Base-by-base conservation (phyloP, 148 eudicot genomes). In the Dysphania ambrosioides region DNA sequence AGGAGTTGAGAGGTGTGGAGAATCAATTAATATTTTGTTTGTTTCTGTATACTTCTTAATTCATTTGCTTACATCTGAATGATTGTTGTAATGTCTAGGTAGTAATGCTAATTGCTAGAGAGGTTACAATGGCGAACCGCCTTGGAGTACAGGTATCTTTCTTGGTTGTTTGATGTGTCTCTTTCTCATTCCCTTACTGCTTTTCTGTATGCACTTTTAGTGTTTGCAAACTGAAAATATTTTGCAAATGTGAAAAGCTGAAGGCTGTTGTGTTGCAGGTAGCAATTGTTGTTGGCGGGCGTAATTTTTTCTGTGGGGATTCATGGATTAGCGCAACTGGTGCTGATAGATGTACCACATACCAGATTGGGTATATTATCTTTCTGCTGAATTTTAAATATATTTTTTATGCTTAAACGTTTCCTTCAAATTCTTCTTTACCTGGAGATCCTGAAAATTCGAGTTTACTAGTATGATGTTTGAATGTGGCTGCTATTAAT, bases 261-360 rank as follows among this genome's bases (percentile, higher is more conserved):
- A 53, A 55, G 55, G 72, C 18, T 79, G 24, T 75, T 71, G 59
- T 76, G 53, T 75, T 72, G 51, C 77, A 96, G 99, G 97, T 92
- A 73, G 97, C 97, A 27, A 85, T 96, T 79, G 97, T 90, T 80
- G 84, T 96, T 83, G 99, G 99, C 66, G 99, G 97, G 31, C 92
- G 97, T 38, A 92, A 96, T 80, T 92, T 96, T 80, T 92, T 92
- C 82, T 96, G 97, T 79, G 97, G 97, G 77, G 90, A 96, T 74
- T 84, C 94, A 15, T 96, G 97, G 99, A 86, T 88, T 32, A 83
- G 83, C 66, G 77, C 91, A 60, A 92, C 99, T 77, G 99, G 97
- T 71, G 87, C 87, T 47, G 97, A 96, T 78, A 89, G 99, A 85
- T 85, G 89, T 69, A 84, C 92, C 13, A 92, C 97, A 57, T 92